phyloP scores from a whole-genome alignment of 2,329 filamentous ascomycete genomes.

The Colletotrichum sp. region DNA sequence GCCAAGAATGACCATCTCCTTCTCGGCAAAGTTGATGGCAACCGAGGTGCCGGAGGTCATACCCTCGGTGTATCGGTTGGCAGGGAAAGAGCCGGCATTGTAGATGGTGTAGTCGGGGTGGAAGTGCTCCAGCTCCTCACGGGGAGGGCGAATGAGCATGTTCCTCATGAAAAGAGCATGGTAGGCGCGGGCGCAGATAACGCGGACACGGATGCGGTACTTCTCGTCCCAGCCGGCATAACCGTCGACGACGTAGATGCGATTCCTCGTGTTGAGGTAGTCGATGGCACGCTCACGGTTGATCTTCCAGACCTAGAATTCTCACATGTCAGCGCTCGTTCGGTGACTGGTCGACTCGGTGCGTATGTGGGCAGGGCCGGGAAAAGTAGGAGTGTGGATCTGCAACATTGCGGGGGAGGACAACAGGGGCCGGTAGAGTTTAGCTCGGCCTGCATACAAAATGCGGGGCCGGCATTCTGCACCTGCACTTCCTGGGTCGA shows the following conservation, averaged over 20 bases:
- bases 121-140: slow-evolving; percentile 95
- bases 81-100: slow-evolving; percentile 98
- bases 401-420: background rate
- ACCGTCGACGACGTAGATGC: slow-evolving; percentile 98
- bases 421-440: background rate
- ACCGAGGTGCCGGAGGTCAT: slow-evolving; percentile 99
- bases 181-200: slow-evolving; percentile 98
- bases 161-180: slow-evolving; percentile 99
- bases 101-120: slow-evolving; percentile 99
- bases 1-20: slow-evolving; percentile 99
- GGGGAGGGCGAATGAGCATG: slow-evolving; percentile 96
- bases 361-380: background rate
- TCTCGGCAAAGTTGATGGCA: slow-evolving; percentile 98
- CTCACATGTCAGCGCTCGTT: slow-evolving; percentile 16
- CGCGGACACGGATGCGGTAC: slow-evolving; percentile 96
- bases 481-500: background rate
- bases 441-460: slow-evolving; percentile 12
- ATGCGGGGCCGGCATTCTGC: slow-evolving; percentile 1
- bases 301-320: slow-evolving; percentile 91
- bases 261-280: slow-evolving; percentile 98
- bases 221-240: slow-evolving; percentile 98
- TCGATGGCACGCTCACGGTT: slow-evolving; percentile 98
- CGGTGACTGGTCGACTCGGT: background rate
- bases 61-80: slow-evolving; percentile 95
- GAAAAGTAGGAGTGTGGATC: slow-evolving; percentile 2